These are phyloP conservation scores for Mallotus nudiflorus DNA, from an alignment of 345 rosid species.

Conservation along the genomic window DNA sequence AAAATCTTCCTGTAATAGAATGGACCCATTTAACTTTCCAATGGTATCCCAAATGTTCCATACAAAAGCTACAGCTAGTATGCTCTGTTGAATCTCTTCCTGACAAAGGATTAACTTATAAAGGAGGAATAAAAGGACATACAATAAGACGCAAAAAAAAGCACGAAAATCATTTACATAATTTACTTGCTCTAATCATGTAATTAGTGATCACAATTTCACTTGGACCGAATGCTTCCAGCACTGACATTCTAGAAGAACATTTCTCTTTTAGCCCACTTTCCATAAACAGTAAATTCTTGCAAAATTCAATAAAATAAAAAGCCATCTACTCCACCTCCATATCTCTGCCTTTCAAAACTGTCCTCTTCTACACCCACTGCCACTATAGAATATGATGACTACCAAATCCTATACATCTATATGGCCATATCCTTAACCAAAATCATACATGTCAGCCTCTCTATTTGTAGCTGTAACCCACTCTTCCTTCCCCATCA, in stretches of 20 bases:
- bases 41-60: not conserved
- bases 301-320: not conserved
- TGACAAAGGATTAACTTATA: not conserved
- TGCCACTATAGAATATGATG: constrained; percentile 15
- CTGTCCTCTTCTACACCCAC: constrained; percentile 24
- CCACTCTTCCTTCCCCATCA: constrained; percentile 12
- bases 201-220: not conserved
- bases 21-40: not conserved
- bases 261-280: constrained; percentile 1
- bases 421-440: constrained; percentile 12
- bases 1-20: not conserved
- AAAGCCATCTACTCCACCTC: constrained; percentile 5
- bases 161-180: constrained; percentile 3
- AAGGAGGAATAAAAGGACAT: not conserved
- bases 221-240: not conserved
- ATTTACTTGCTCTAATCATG: constrained; percentile 7
- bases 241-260: constrained; percentile 8
- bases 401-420: constrained; percentile 22
- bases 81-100: not conserved
- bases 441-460: constrained; percentile 8
- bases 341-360: constrained; percentile 16
- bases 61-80: not conserved
- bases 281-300: not conserved
- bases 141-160: not conserved
- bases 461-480: constrained; percentile 36